A percentile compares a stretch with the other conserved stretches of the same genome.
Conservation (phyloP, 345 rosid species). For the Xanthoceras sorbifolium region DNA sequence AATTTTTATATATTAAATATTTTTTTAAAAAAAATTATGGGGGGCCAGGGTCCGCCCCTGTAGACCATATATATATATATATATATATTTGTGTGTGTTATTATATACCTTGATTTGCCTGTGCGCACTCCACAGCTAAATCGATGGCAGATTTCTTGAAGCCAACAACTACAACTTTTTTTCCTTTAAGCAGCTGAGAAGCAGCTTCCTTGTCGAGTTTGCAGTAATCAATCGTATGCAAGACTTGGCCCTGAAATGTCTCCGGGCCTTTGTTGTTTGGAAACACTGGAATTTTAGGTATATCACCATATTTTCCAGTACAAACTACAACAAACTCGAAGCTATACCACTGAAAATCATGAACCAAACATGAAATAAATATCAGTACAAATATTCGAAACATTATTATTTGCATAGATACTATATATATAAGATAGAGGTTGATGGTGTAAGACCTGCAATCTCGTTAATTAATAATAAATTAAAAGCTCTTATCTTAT, state of each 20-base stretch:
- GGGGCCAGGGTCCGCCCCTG: too few species aligned
- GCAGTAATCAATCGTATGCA: constrained; percentile 85
- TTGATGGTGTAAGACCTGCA: too few species aligned
- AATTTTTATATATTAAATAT: too few species aligned
- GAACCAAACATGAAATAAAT: neutral
- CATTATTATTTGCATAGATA: neutral
- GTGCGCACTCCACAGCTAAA: constrained; percentile 84
- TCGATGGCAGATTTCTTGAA: constrained; percentile 92
- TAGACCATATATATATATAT: neutral
- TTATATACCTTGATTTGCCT: constrained; percentile 75
- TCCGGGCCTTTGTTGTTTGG: constrained; percentile 66
- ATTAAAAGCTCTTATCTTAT: too few species aligned
- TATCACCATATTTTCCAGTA: constrained; percentile 80
- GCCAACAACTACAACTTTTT: constrained; percentile 73
- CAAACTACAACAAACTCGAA: constrained; percentile 79
- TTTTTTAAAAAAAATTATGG: too few species aligned
- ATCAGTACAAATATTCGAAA: neutral
- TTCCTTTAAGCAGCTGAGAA: constrained; percentile 51
- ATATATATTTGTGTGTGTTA: too few species aligned
- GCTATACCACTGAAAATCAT: constrained; percentile 58
- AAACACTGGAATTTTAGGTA: constrained; percentile 58
- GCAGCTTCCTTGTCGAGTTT: constrained; percentile 72
- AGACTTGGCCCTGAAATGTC: constrained; percentile 60
- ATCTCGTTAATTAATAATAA: too few species aligned
- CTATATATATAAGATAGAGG: neutral